Evolutionary conservation across 164 flowering plant genomes (phyloP).

Genomic region (Brasenia schreberi): DNA sequence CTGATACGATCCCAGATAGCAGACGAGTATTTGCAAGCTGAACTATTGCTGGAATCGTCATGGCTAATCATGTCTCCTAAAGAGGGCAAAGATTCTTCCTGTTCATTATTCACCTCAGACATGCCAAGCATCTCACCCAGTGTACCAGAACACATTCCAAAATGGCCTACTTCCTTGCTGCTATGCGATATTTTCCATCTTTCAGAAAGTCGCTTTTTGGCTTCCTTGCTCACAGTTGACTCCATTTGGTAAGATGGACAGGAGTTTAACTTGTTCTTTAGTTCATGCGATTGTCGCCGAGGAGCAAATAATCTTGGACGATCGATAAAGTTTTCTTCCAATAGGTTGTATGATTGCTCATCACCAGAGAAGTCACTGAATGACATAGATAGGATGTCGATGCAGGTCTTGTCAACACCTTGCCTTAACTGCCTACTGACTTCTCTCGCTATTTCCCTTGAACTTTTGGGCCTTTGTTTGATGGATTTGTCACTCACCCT

Average conservation of each 20-base stretch:
- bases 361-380: neutral
- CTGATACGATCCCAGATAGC: neutral
- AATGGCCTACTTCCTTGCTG: conserved; percentile 22
- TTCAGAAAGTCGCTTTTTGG: conserved; percentile 72
- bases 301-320: too few species aligned
- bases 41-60: conserved; percentile 12
- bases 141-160: conserved; percentile 37
- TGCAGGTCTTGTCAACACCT: conserved; percentile 1
- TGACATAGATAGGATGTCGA: neutral
- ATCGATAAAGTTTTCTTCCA: neutral
- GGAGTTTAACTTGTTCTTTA: neutral
- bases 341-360: neutral
- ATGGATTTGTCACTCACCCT: conserved; percentile 8
- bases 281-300: too few species aligned
- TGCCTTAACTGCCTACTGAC: conserved; percentile 24
- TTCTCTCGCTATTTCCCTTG: conserved; percentile 54
- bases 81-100: conserved; percentile 1
- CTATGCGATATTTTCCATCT: conserved; percentile 53
- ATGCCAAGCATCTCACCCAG: conserved; percentile 81
- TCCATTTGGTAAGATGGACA: conserved; percentile 10
- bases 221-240: conserved; percentile 65
- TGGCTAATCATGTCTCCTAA: conserved; percentile 10
- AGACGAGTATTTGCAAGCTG: conserved; percentile 8
- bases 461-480: conserved; percentile 28
- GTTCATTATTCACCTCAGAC: conserved; percentile 23